Base-by-base conservation (phyloP, 345 rosid genomes). In the Populus pruinosa region DNA sequence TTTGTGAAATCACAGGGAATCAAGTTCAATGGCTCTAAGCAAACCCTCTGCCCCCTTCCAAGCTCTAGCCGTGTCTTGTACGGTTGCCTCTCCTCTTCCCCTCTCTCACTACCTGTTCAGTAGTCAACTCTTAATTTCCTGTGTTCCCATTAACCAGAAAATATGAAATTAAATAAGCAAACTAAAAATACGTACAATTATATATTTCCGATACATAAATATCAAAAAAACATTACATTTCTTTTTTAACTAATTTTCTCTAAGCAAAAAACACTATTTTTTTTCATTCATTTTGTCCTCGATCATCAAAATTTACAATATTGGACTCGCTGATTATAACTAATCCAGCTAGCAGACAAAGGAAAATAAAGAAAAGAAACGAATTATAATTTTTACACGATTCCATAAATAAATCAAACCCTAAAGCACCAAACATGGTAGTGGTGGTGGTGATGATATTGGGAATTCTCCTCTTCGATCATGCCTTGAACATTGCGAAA, bases 401-500 rank as follows among this genome's bases (percentile, higher is more conserved):
- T 12, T 55, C 66, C 77, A 81, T 29, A 35, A 10, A 0, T 6
- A 5, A 3, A 78, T 89, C 88, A 88, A 67, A 83, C 85, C 85
- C 87, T 79, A 71, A 89, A 91, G 78, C 95, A 89, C 82, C 77
- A 76, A 35, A 81, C 47, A 73, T 88, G 82, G 35, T 67, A 87
- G 36, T 85, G 84, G 71, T 84, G 86, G 33, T 74, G 86, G 39
- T 74, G 86, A 35, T 83, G 89, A 39, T 82, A 83, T 3, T 23
- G 67, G 31, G 78, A 47, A 12, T 50, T 78, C 56, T 92, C 98
- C 79, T 83, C 43, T 70, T 90, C 89, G 77, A 94, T 93, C 74
- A 92, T 77, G 71, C 87, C 90, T 55, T 86, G 97, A 79, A 93
- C 89, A 75, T 78, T 82, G 21, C 89, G 89, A 65, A 94, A 94